phyloP scores from a whole-genome alignment of 176 grass and related monocot genomes.

The Musa beccarii region DNA sequence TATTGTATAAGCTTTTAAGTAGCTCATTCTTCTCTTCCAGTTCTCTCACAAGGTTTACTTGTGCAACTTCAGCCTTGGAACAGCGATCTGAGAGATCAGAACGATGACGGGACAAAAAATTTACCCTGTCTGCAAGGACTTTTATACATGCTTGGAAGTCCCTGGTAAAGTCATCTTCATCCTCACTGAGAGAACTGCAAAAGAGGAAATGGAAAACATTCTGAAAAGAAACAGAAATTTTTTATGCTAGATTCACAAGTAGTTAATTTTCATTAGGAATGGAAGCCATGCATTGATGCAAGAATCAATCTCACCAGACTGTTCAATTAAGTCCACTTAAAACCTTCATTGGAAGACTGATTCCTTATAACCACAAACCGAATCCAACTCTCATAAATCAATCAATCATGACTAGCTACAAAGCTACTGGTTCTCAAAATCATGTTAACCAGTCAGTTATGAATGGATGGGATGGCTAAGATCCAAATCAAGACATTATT shows the following conservation, averaged over 20 bases:
- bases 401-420: not conserved
- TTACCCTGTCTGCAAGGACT: slow-evolving; percentile 69
- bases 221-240: not conserved
- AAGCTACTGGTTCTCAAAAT: not conserved
- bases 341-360: not conserved
- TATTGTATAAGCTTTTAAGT: slow-evolving; percentile 50
- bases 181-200: slow-evolving; percentile 66
- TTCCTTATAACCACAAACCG: not conserved
- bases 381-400: not conserved
- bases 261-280: too few relatives aligned
- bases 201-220: slow-evolving; percentile 4
- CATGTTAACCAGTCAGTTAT: not conserved
- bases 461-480: too few relatives aligned
- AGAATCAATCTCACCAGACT: too few relatives aligned
- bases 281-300: too few relatives aligned
- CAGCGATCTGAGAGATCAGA: slow-evolving; percentile 44
- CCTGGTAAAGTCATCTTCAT: slow-evolving; percentile 58
- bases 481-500: too few relatives aligned
- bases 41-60: slow-evolving; percentile 46
- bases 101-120: slow-evolving; percentile 44
- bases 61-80: slow-evolving; percentile 41
- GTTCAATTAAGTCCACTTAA: too few relatives aligned
- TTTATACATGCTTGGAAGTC: slow-evolving; percentile 93
- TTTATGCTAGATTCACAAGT: not conserved
- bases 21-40: slow-evolving; percentile 73